Evolutionary conservation across 1,284 basidiomycete species (phyloP).

Genomic region (Sporisorium graminicola): DNA sequence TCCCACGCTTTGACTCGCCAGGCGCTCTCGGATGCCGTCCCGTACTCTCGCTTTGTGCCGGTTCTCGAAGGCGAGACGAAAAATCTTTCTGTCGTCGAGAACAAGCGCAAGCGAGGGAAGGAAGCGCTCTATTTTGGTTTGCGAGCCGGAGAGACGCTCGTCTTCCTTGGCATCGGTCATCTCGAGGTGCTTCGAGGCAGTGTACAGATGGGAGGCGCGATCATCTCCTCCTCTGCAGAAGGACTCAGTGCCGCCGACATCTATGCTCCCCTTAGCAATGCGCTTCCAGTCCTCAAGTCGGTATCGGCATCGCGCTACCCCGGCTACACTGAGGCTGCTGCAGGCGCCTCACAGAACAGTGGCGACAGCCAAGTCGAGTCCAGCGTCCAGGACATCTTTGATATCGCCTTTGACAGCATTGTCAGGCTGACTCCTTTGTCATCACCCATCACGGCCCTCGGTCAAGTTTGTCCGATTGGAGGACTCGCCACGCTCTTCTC

Average conservation of each 20-base stretch:
- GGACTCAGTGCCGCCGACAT: conserved; percentile 29
- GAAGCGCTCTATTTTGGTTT: conserved; percentile 35
- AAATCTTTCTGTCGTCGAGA: conserved; percentile 22
- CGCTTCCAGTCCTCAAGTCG: conserved; percentile 36
- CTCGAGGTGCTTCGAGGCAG: conserved; percentile 30
- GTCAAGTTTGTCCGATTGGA: conserved; percentile 37
- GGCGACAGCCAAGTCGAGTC: neutral
- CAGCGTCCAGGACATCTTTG: neutral
- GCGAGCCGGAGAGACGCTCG: conserved; percentile 25
- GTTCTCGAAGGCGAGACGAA: conserved; percentile 8
- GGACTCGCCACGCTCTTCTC: conserved; percentile 37
- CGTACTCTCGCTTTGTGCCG: conserved; percentile 35
- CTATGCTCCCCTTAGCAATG: conserved; percentile 36
- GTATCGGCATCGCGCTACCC: conserved; percentile 12
- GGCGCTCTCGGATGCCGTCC: conserved; percentile 31
- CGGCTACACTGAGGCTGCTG: neutral
- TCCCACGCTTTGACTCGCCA: conserved; percentile 8
- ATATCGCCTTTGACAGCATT: conserved; percentile 22
- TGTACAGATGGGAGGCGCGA: conserved; percentile 38
- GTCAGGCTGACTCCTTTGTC: conserved; percentile 33
- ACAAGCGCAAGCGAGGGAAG: conserved; percentile 36
- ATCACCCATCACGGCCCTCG: conserved; percentile 30
- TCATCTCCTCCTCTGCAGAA: conserved; percentile 14
- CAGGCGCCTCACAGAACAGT: neutral
- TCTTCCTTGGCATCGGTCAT: conserved; percentile 36